Base-by-base conservation (phyloP, 148 eudicot species). In the Selenicereus undatus region DNA sequence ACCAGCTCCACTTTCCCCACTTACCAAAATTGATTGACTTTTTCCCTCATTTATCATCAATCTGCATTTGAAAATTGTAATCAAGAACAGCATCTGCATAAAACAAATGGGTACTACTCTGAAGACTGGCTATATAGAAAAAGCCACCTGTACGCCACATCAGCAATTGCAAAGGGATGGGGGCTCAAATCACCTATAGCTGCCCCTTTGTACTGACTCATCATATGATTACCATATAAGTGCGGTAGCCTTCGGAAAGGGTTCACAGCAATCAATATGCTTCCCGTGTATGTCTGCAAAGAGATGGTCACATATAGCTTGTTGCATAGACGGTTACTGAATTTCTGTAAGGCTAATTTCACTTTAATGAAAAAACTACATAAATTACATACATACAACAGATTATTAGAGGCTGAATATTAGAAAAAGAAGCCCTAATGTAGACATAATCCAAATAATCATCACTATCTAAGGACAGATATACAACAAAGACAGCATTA, bases 161-260 rank as follows among this genome's bases (percentile, higher is more conserved):
- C 98, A 54, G 98, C 98, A 83, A 96, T 92, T 79, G 99, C 99
- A 90, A 91, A 96, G 64, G 97, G 99, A 79, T 96, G 99, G 8
- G 99, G 99, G 62, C 88, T 90, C 71, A 92, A 83, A 80, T 94
- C 99, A 30, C 97, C 98, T 81, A 96, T 65, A 70, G 89, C 89
- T 50, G 86, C 89, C 83, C 95, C 99, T 87, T 88, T 96, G 86
- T 96, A 96, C 71, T 94, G 84, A 74, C 85, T 89, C 95, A 91
- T 96, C 90, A 92, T 81, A 83, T 85, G 83, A 64, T 81, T 80
- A 84, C 84, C 92, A 86, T 96, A 92, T 79, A 96, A 83, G 87
- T 96, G 93, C 81, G 99, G 89, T 76, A 96, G 85, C 87, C 91
- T 89, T 86, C 88, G 85, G 80, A 96, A 96, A 73, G 99, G 99